phyloP scores from a whole-genome alignment of 202 grass and related monocot genomes.

The Tripidium arundinaceum region DNA sequence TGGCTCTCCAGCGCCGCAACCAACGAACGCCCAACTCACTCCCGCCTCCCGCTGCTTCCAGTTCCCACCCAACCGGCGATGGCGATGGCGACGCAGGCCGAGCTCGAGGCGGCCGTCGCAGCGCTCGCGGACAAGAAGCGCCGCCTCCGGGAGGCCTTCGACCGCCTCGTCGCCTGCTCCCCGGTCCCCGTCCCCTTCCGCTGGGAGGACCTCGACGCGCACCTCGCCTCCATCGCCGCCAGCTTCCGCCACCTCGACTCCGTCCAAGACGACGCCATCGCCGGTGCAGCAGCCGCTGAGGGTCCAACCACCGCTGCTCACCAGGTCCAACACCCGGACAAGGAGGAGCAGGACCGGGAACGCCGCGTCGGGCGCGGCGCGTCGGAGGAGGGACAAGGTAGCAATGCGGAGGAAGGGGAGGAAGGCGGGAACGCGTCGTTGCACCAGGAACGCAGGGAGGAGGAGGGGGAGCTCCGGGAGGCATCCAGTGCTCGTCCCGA shows the following conservation, averaged over 20 bases:
- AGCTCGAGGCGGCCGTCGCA: constrained; percentile 32
- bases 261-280: neutral
- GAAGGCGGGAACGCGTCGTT: neutral
- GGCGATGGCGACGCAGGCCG: neutral
- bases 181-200: constrained; percentile 25
- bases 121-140: constrained; percentile 23
- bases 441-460: neutral
- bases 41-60: neutral
- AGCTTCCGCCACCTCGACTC: neutral
- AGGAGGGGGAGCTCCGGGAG: neutral
- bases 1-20: neutral
- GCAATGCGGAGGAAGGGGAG: neutral
- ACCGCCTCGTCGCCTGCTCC: constrained; percentile 31
- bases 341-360: neutral
- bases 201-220: constrained; percentile 44
- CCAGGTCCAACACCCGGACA: neutral
- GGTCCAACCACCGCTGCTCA: neutral
- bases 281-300: neutral
- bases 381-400: neutral
- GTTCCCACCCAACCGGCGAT: neutral
- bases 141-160: constrained; percentile 24
- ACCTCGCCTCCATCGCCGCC: constrained; percentile 30
- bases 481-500: neutral
- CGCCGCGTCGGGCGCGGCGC: neutral
- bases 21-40: neutral